phyloP scores from a whole-genome alignment of 352 stramenopile species.

The Phytophthora kernoviae region DNA sequence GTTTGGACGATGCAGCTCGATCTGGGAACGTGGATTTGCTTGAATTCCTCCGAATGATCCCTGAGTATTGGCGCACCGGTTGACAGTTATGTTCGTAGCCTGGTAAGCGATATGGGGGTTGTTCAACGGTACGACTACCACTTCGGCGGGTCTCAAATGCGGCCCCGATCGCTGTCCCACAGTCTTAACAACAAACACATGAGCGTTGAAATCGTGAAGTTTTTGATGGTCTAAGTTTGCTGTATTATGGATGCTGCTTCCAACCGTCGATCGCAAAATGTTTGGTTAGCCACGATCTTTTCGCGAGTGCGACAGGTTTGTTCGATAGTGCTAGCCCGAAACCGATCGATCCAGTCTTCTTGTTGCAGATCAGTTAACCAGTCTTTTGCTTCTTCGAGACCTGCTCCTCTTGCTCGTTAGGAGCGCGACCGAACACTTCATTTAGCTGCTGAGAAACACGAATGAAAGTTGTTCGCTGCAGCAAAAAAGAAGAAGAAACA shows the following conservation, averaged over 20 bases:
- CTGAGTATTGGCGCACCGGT: background rate
- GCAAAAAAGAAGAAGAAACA: slow-evolving; percentile 7
- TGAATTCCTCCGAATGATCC: background rate
- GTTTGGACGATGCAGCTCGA: background rate
- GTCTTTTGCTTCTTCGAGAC: slow-evolving; percentile 71
- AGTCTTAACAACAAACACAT: background rate
- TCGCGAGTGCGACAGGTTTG: too few species aligned
- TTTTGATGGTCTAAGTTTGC: too few species aligned
- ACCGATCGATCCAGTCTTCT: too few species aligned
- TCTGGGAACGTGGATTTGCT: background rate
- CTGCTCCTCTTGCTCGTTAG: slow-evolving; percentile 76
- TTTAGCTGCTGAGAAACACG: slow-evolving; percentile 93
- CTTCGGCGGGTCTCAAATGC: background rate
- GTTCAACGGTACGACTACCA: background rate
- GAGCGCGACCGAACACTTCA: slow-evolving; percentile 86
- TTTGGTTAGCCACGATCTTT: too few species aligned
- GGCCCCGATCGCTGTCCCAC: background rate
- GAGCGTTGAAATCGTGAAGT: too few species aligned
- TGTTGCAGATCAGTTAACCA: slow-evolving; percentile 14
- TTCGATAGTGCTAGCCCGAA: too few species aligned
- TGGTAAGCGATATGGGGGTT: background rate
- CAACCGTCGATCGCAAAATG: too few species aligned
- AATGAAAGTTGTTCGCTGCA: slow-evolving; percentile 92
- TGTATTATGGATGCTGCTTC: too few species aligned
- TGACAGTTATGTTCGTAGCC: background rate